Conservation (phyloP, 2,329 filamentous ascomycete species). For the Colletotrichum sp. region DNA sequence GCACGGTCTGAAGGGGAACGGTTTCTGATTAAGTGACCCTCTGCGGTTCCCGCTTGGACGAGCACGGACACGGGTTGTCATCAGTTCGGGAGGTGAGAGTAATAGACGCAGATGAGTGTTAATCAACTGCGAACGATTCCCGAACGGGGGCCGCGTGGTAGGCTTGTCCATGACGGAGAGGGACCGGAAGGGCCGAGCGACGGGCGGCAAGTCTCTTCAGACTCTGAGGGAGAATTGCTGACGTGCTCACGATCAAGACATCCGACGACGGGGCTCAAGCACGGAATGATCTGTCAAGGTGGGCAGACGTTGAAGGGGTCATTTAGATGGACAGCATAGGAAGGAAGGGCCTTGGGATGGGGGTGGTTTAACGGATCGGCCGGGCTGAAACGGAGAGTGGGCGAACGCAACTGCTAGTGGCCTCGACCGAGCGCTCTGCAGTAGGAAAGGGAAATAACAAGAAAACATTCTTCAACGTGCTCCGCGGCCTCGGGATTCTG, state of each 20-base stretch:
- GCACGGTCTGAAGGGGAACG: background rate
- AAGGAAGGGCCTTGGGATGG: background rate
- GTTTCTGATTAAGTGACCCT: background rate
- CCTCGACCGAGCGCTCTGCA: background rate
- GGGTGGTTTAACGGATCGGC: background rate
- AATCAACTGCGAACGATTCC: background rate
- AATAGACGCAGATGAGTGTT: background rate
- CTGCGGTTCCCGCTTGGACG: slow-evolving; percentile 1
- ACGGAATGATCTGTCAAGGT: background rate
- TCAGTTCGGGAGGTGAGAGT: background rate
- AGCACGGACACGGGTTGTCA: slow-evolving; percentile 10
- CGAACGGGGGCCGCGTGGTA: background rate
- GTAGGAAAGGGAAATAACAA: background rate
- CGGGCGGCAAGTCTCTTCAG: background rate
- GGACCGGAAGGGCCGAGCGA: background rate
- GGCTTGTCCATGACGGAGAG: background rate
- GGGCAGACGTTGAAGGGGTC: background rate
- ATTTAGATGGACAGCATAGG: background rate
- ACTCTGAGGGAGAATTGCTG: background rate
- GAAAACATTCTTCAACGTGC: background rate
- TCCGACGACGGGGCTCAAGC: background rate
- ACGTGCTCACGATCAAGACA: background rate
- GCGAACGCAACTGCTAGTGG: background rate
- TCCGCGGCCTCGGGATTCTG: background rate
- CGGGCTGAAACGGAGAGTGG: slow-evolving; percentile 14